Evolutionary conservation across 2,329 filamentous ascomycete genomes (phyloP), one percentile per base, ranked within the genome.

Genomic region (Coniosporium tulheliwenetii): DNA sequence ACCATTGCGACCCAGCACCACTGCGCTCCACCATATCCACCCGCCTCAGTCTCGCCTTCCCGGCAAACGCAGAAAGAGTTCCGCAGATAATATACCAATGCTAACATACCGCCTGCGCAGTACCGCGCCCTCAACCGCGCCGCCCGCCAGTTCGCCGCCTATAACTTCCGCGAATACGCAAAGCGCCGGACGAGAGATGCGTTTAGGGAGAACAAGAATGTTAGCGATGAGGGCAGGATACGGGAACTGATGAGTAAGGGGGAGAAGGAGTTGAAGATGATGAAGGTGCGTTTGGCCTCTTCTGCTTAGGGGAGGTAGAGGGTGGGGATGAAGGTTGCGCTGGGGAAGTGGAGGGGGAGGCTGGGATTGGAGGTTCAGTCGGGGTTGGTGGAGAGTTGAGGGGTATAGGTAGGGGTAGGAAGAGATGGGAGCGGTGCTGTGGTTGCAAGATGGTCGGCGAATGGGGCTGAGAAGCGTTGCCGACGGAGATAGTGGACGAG

Each of bases 161-260:
- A 96, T 70, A 98, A 96, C 66, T 98, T 95, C 72, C 78, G 91
- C 65, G 89, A 95, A 61, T 98, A 98, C 63, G 87, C 91, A 41
- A 82, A 79, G 63, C 80, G 91, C 57, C 77, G 89, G 61, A 94
- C 91, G 58, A 75, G 75, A 59, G 91, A 96, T 67, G 80, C 85
- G 4, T 98, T 96, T 63, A 75, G 81, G 52, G 85, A 93, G 60
- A 73, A 93, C 61, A 73, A 76, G 61, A 58, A 63, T 42, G 80
- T 85, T 53, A 66, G 75, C 37, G 91, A 95, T 56, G 71, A 76
- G 48, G 71, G 85, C 47, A 70, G 72, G 64, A 71, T 93, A 59
- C 86, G 96, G 62, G 86, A 93, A 62, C 66, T 95, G 52, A 73
- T 96, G 51, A 85, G 95, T 62, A 81, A 84, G 55, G 91, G 87